Conservation (phyloP, 179 eudicot genomes). For the Spergularia azorica region DNA sequence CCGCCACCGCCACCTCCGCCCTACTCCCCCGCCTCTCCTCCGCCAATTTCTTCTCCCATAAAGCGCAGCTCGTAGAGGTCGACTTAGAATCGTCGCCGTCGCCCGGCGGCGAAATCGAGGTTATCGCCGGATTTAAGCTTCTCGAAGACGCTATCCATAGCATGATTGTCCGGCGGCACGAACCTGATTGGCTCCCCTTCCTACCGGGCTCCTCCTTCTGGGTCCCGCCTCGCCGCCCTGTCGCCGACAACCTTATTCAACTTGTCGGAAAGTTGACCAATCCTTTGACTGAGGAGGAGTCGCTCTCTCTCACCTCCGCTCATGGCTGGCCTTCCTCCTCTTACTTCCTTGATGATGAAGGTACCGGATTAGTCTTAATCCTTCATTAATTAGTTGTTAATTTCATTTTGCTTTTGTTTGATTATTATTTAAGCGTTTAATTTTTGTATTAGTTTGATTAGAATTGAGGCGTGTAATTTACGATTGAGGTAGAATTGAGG, state of each 20-base stretch:
- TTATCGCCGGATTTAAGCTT: slow-evolving; percentile 31
- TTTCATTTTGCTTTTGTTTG: neutral
- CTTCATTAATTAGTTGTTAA: neutral
- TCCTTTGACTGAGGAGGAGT: slow-evolving; percentile 43
- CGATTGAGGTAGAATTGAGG: too few species aligned
- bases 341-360: slow-evolving; percentile 41
- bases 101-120: slow-evolving; percentile 31
- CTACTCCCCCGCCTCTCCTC: slow-evolving; percentile 19
- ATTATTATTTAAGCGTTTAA: neutral
- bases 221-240: slow-evolving; percentile 43
- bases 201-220: slow-evolving; percentile 68
- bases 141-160: slow-evolving; percentile 61
- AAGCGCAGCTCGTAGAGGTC: slow-evolving; percentile 53
- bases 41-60: slow-evolving; percentile 24
- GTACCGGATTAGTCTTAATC: slow-evolving; percentile 23
- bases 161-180: slow-evolving; percentile 56
- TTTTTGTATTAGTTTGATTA: slow-evolving; percentile 2
- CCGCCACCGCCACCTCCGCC: too few species aligned
- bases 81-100: slow-evolving; percentile 43
- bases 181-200: slow-evolving; percentile 79
- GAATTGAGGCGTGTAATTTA: neutral
- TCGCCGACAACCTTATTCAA: slow-evolving; percentile 29
- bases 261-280: slow-evolving; percentile 38
- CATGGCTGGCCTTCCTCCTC: slow-evolving; percentile 58
- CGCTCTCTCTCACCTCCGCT: slow-evolving; percentile 34